Conservation (phyloP, 495 filamentous ascomycete genomes). For the Astrothelium subdiscretum region DNA sequence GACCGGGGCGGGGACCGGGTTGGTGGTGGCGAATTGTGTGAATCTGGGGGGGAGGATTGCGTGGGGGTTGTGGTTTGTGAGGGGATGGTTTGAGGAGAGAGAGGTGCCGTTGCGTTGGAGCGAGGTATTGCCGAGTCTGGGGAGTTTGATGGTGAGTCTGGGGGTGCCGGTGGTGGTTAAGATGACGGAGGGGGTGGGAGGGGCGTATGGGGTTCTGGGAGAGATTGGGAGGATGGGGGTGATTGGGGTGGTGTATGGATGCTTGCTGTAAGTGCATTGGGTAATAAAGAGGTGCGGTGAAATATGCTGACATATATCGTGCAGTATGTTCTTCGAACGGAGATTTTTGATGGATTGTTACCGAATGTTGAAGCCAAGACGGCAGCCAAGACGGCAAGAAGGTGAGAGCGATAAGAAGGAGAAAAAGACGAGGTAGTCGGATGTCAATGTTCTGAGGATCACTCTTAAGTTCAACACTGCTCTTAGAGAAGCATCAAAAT, state of each 20-base stretch:
- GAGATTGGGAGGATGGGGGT: slow-evolving; percentile 41
- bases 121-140: slow-evolving; percentile 7
- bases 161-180: slow-evolving; percentile 26
- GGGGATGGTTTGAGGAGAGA: slow-evolving; percentile 42
- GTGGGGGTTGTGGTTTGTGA: slow-evolving; percentile 69
- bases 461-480: no score
- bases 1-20: slow-evolving; percentile 61
- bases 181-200: slow-evolving; percentile 22
- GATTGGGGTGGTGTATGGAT: slow-evolving; percentile 41
- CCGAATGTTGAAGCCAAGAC: slow-evolving; percentile 25
- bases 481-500: no score
- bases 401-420: not conserved
- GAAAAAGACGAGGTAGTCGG: not conserved
- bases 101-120: slow-evolving; percentile 19
- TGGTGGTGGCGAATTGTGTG: slow-evolving; percentile 74
- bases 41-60: slow-evolving; percentile 74
- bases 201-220: slow-evolving; percentile 21
- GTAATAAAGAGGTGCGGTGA: not conserved
- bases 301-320: not conserved
- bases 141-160: slow-evolving; percentile 13
- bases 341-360: slow-evolving; percentile 43
- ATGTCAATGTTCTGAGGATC: not conserved
- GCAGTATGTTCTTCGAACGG: slow-evolving; percentile 50
- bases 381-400: not conserved
- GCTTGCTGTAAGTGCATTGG: slow-evolving; percentile 46